phyloP scores from a whole-genome alignment of 495 filamentous ascomycete genomes.

The Articulospora tetracladia region DNA sequence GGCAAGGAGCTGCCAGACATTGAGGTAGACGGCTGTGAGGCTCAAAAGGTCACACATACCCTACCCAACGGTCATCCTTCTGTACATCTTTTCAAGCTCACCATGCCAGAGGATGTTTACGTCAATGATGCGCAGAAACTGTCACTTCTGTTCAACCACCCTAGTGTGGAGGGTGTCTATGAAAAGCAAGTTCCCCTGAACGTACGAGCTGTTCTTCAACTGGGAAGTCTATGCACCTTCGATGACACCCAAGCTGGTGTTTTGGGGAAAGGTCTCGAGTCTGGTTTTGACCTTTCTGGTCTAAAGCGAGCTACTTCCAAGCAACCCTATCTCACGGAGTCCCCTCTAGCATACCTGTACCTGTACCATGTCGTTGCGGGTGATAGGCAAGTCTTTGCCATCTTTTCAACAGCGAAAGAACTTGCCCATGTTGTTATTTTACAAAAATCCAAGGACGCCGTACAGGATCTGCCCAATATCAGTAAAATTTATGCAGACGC shows the following conservation, averaged over 20 bases:
- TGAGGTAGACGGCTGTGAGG: slow-evolving; percentile 78
- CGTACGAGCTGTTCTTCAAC: slow-evolving; percentile 76
- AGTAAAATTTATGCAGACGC: slow-evolving; percentile 87
- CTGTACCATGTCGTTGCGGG: slow-evolving; percentile 89
- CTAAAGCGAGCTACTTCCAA: slow-evolving; percentile 63
- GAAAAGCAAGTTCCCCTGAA: slow-evolving; percentile 87
- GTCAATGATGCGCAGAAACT: slow-evolving; percentile 80
- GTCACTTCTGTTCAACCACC: slow-evolving; percentile 77
- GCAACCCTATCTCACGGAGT: slow-evolving; percentile 66
- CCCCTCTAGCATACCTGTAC: slow-evolving; percentile 75
- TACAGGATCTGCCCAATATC: slow-evolving; percentile 83
- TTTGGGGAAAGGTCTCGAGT: slow-evolving; percentile 86
- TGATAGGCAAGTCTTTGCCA: slow-evolving; percentile 85
- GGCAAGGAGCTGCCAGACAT: slow-evolving; percentile 82
- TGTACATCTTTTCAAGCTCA: slow-evolving; percentile 89
- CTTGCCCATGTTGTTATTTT: slow-evolving; percentile 83
- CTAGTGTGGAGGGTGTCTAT: slow-evolving; percentile 94
- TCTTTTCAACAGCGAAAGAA: slow-evolving; percentile 81
- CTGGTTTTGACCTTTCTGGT: slow-evolving; percentile 84
- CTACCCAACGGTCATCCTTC: slow-evolving; percentile 95
- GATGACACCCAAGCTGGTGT: slow-evolving; percentile 88
- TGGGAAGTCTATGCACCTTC: slow-evolving; percentile 93
- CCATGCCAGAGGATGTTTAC: slow-evolving; percentile 83
- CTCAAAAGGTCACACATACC: slow-evolving; percentile 87
- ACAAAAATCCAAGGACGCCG: slow-evolving; percentile 64